Base-by-base conservation (phyloP, 2,329 filamentous ascomycete genomes). In the Ascochyta clinopodiicola region DNA sequence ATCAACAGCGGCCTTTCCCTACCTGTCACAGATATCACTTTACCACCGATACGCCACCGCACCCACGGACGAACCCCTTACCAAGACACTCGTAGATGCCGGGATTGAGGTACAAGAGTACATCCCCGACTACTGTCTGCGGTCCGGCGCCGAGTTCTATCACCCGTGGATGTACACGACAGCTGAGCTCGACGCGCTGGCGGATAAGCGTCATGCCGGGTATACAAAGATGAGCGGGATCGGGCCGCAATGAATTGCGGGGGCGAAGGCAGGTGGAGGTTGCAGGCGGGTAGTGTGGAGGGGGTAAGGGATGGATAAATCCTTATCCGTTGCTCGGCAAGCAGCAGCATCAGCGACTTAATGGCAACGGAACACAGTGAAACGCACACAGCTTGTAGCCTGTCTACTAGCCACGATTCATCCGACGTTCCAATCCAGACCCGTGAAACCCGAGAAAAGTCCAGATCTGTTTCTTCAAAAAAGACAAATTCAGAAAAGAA, bases 141-240 rank as follows among this genome's bases (percentile, higher is more conserved):
- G 21, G 3, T 35, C 21, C 2, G 42, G 42, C 2, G 25, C 29
- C 4, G 43, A 40, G 36, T 45, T 42, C 3, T 35, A 34, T 6
- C 42, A 52, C 42, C 42, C 50, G 5, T 52, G 42, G 42, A 42
- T 36, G 43, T 52, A 46, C 17, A 40, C 29, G n/a, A 6, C 15
- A 2, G 43, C 17, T 10, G 50, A 46, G 36, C 35, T 52, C 17
- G 31, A 44, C 7, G 29, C 34, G 15, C 17, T 36, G 21, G 19
- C 29, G 42, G 29, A 34, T 8, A 9, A 2, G 4, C 24, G 31
- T 4, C 42, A 44, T 25, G n/a, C 21, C 8, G 42, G 19, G 9
- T 44, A 44, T 25, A 25, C 15, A 15, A 17, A 17, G 29, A n/a
- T 3, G 39, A 29, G 25, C 29, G 24, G 39, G 25, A 42, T 17